Evolutionary conservation across 805 yeast genomes (phyloP), one percentile per base, ranked within the genome.

Genomic region (Vanderwaltozyma yarrowii): DNA sequence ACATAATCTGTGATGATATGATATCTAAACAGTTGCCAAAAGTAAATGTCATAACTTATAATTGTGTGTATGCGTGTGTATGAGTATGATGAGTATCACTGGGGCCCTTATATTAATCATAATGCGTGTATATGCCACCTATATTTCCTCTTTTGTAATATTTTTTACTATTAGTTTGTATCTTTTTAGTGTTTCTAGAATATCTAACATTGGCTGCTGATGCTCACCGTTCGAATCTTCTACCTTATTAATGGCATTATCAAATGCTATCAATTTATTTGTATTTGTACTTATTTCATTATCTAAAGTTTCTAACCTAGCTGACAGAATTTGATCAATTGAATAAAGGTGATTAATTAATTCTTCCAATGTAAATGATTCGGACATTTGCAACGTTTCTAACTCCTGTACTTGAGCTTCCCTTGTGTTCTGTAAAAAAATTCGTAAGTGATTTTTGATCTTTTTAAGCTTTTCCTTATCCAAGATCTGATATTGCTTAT

Each of bases 311-410:
- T 37, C 14, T 5, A 37, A 17, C n/a, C 27, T 32, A n/a, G 17
- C 21, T 10, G 32, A 20, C 15, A 37, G 21, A 5, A 37, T 12
- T 15, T 32, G 32, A 23, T 50, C 50, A 27, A 45, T 45, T 8
- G 42, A 42, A 30, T 49, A 46, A 6, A 51, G 35, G 21, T 36
- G 44, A 21, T 43, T 45, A 15, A 50, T 43, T 29, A 51, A 35
- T 18, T 47, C 50, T 29, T 49, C 54, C 14, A 51, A 33, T 8
- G 45, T 41, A 23, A 42, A 44, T 4, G 45, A 42, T 15, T 49
- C 47, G n/a, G 39, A 17, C 13, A 39, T 18, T 31, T 46, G 49
- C 4, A 30, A 23, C 5, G 25, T 35, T 15, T 43, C 41, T 9
- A 51, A 29, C 5, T 46, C 45, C 3, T 29, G 40, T 8, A 51